Conservation (phyloP, 139 green algal genomes). For the Closterium sp. region DNA sequence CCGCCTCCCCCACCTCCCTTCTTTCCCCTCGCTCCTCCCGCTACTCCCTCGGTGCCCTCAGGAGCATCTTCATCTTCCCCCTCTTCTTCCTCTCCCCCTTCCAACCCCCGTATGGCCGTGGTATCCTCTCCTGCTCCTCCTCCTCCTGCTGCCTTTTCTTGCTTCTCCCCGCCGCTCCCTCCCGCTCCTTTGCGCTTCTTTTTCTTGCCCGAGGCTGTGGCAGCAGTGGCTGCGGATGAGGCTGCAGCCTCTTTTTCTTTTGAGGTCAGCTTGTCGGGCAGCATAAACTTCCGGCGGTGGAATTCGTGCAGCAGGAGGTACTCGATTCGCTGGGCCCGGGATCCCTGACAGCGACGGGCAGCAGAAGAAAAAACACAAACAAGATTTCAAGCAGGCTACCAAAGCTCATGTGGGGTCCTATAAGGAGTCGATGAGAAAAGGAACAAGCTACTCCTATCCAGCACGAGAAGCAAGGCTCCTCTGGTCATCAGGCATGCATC, state of each 20-base stretch:
- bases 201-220: not conserved
- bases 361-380: not conserved
- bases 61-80: conserved; percentile 14
- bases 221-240: not conserved
- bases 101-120: not conserved
- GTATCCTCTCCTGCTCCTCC: conserved; percentile 9
- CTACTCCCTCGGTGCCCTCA: not conserved
- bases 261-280: conserved; percentile 84
- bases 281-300: conserved; percentile 91
- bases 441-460: too few relatives aligned
- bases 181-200: conserved; percentile 2
- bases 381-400: too few relatives aligned
- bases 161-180: not conserved
- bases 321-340: conserved; percentile 94
- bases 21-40: conserved; percentile 9
- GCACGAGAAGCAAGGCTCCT: too few relatives aligned
- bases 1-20: not conserved
- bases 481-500: too few relatives aligned
- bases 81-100: not conserved
- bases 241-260: conserved; percentile 42
- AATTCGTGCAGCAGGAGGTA: conserved; percentile 99
- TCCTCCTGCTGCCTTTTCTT: not conserved
- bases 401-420: too few relatives aligned
- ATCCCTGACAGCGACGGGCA: conserved; percentile 49
- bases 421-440: too few relatives aligned